Evolutionary conservation across 2,329 filamentous ascomycete genomes (phyloP).

Genomic region (Ophiostoma ips): DNA sequence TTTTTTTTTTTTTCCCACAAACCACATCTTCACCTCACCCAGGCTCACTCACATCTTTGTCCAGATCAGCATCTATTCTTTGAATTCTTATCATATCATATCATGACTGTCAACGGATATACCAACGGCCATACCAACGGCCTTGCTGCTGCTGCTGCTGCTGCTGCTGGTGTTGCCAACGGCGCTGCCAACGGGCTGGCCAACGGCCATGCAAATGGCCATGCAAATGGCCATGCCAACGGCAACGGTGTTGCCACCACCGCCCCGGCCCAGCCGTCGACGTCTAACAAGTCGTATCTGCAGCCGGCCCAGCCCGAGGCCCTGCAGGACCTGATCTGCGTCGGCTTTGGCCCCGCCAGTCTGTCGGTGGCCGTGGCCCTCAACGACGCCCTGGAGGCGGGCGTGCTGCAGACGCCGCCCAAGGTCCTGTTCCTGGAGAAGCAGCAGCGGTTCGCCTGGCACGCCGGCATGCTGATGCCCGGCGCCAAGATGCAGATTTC

Average conservation of each 20-base stretch:
- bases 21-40: background rate
- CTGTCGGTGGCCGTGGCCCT: constrained; percentile 80
- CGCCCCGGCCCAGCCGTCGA: background rate
- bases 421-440: constrained; percentile 81
- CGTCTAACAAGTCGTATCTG: constrained; percentile 3
- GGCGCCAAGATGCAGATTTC: constrained; percentile 96
- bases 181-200: constrained; percentile 3
- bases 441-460: constrained; percentile 76
- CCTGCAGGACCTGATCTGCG: constrained; percentile 72
- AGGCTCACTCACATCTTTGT: background rate
- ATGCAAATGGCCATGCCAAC: constrained; percentile 6
- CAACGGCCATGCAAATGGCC: constrained; percentile 4
- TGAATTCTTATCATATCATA: too few relatives aligned
- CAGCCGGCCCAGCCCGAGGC: constrained; percentile 31
- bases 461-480: constrained; percentile 86
- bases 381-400: constrained; percentile 56
- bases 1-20: background rate
- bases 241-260: background rate
- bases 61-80: background rate
- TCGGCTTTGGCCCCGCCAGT: constrained; percentile 87
- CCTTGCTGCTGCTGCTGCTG: too few relatives aligned
- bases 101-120: constrained; percentile 4
- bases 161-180: too few relatives aligned
- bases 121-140: constrained; percentile 7
- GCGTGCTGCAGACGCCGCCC: constrained; percentile 34